phyloP scores from a whole-genome alignment of 805 yeast species.

The Candida mattraensis region DNA sequence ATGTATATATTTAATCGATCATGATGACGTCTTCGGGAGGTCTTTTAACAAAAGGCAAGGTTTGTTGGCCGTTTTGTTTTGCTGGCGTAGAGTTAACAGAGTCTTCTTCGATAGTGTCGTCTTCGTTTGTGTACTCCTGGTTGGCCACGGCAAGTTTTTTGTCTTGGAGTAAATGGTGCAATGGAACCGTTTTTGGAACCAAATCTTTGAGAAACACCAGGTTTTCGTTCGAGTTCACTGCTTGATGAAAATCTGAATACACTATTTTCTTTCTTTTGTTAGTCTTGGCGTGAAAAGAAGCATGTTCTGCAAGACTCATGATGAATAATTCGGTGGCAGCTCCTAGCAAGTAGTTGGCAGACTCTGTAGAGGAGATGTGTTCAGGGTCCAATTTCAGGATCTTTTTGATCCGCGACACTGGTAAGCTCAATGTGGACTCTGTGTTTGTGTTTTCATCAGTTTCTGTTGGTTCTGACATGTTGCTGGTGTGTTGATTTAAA shows the following conservation, averaged over 20 bases:
- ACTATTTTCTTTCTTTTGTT: constrained; percentile 68
- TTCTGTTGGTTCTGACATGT: background rate
- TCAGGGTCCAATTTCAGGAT: constrained; percentile 78
- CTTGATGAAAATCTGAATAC: constrained; percentile 68
- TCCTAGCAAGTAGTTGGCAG: constrained; percentile 73
- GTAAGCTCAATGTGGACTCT: constrained; percentile 39
- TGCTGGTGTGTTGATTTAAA: background rate
- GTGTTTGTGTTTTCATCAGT: too few species aligned
- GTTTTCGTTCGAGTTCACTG: constrained; percentile 58
- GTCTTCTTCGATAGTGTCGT: constrained; percentile 20
- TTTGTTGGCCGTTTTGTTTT: constrained; percentile 16
- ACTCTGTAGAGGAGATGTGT: constrained; percentile 61
- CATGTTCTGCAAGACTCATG: constrained; percentile 69
- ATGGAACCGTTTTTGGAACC: constrained; percentile 60
- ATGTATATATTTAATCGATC: constrained; percentile 16
- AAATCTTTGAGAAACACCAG: constrained; percentile 63
- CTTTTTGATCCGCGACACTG: constrained; percentile 66
- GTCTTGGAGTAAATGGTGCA: constrained; percentile 47
- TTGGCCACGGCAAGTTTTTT: constrained; percentile 36
- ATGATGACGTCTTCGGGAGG: constrained; percentile 7
- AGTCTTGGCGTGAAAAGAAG: constrained; percentile 60
- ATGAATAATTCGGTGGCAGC: constrained; percentile 78
- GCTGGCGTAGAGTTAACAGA: constrained; percentile 7
- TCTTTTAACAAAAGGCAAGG: constrained; percentile 14
- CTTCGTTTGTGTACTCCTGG: constrained; percentile 11